Percentiles rank a stretch among this genome's conserved stretches.
Conservation (phyloP, 2,329 filamentous ascomycete genomes). For the Aspergillus ruber region DNA sequence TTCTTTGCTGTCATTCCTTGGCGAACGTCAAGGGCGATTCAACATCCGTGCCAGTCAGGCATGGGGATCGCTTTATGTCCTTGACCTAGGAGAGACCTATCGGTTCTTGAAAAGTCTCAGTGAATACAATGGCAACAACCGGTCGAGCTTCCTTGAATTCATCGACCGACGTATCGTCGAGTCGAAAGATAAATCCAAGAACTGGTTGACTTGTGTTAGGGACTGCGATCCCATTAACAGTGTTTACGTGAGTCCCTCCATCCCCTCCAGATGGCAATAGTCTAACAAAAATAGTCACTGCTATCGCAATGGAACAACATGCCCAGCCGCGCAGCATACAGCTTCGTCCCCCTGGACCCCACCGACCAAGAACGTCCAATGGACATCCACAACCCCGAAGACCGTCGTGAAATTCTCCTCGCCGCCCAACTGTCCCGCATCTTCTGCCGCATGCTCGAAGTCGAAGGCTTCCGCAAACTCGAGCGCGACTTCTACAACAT, state of each 20-base stretch:
- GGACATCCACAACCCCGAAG: slow-evolving; percentile 32
- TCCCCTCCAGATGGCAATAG: neutral
- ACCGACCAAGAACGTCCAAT: slow-evolving; percentile 29
- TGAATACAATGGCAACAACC: slow-evolving; percentile 32
- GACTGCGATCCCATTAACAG: slow-evolving; percentile 36
- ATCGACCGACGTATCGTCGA: slow-evolving; percentile 40
- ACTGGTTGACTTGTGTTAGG: slow-evolving; percentile 37
- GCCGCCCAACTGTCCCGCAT: slow-evolving; percentile 42
- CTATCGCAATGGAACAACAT: slow-evolving; percentile 42
- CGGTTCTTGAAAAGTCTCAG: slow-evolving; percentile 34
- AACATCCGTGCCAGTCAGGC: slow-evolving; percentile 40
- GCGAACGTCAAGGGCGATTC: slow-evolving; percentile 35
- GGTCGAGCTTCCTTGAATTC: slow-evolving; percentile 38
- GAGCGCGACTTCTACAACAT: slow-evolving; percentile 42
- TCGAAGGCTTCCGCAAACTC: slow-evolving; percentile 40
- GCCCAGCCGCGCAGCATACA: slow-evolving; percentile 41
- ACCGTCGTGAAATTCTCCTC: slow-evolving; percentile 35
- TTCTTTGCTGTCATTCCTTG: slow-evolving; percentile 31
- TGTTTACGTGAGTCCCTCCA: slow-evolving; percentile 30
- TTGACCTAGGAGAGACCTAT: slow-evolving; percentile 37
- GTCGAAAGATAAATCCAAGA: slow-evolving; percentile 40
- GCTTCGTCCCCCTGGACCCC: slow-evolving; percentile 28
- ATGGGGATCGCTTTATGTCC: slow-evolving; percentile 37
- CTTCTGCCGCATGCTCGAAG: slow-evolving; percentile 41
- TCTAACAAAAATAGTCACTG: slow-evolving; percentile 22